A percentile compares a stretch with the other conserved stretches of the same genome.
Evolutionary conservation across 1,139 yeast species (phyloP).

Genomic region (Yamadazyma jaroonii): DNA sequence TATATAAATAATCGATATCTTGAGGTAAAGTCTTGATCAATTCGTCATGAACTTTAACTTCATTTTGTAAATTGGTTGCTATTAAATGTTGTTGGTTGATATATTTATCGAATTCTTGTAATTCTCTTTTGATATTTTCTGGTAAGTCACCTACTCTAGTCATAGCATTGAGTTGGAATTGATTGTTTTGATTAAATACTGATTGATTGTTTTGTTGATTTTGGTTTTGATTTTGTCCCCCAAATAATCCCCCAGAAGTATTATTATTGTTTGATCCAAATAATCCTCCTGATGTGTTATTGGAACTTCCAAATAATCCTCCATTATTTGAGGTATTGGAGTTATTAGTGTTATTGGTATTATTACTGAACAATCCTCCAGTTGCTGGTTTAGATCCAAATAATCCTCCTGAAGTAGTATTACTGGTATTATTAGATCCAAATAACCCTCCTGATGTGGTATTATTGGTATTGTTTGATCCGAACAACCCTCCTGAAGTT

Average conservation of each 20-base stretch:
- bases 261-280: constrained; percentile 5
- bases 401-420: constrained; percentile 28
- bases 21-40: constrained; percentile 78
- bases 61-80: constrained; percentile 73
- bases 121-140: constrained; percentile 62
- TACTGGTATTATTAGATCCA: constrained; percentile 10
- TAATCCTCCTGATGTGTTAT: constrained; percentile 8
- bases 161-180: constrained; percentile 66
- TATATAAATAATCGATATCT: constrained; percentile 70
- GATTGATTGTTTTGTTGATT: constrained; percentile 8
- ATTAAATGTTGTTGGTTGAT: constrained; percentile 81
- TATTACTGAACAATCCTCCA: constrained; percentile 41
- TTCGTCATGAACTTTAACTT: constrained; percentile 61
- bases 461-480: constrained; percentile 14
- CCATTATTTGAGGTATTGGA: constrained; percentile 17
- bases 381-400: constrained; percentile 26
- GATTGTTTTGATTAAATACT: constrained; percentile 13
- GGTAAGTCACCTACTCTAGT: constrained; percentile 89
- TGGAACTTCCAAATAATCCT: constrained; percentile 37
- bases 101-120: constrained; percentile 80
- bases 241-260: background rate
- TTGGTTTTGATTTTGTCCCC: background rate
- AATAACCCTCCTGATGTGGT: constrained; percentile 10
- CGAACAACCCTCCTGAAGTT: constrained; percentile 36
- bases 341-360: constrained; percentile 6